Base-by-base conservation (phyloP, 805 yeast genomes). In the Scheffersomyces amazonensis region DNA sequence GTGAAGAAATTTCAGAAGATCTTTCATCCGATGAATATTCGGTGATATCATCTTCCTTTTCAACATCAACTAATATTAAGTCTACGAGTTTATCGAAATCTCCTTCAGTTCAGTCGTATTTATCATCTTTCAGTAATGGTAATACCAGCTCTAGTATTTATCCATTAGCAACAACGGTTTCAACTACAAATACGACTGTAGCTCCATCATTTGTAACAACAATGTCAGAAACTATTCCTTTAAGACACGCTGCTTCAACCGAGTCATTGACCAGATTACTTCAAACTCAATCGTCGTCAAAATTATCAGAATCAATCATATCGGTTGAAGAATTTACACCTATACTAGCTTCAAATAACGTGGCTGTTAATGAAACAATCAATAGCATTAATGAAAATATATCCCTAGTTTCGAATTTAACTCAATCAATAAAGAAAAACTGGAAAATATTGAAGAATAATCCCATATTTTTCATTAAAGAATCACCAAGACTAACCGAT, bases 401-500 rank as follows among this genome's bases (percentile, higher is more conserved):
- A 20, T 34, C 38, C n/a, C 15, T 33, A 4, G 40, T 40, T n/a
- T 44, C 50, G 2, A 48, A 48, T 30, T 30, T 48, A 32, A 36
- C 48, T 5, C 37, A 37, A n/a, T 48, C 52, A 10, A 31, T 48
- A 6, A 44, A 41, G 19, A 40, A 27, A 27, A 27, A 23, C 30
- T 31, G 41, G 23, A 46, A 33, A 33, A 17, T 40, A 3, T n/a
- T 36, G 7, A 37, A 24, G 11, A 27, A 27, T 27, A 27, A 31
- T 42, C 16, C 33, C 37, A 32, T 19, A 30, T 18, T 38, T 41
- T 28, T 42, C 39, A 8, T 37, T 29, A 20, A 28, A 27, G 44
- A 40, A 15, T 36, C 44, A 11, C 49, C 50, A 11, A 36, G 49
- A 32, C 29, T 38, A n/a, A 44, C 53, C 8, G 50, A 48, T 37